Conservation (phyloP, 148 eudicot species). For the Persicaria tinctoria region DNA sequence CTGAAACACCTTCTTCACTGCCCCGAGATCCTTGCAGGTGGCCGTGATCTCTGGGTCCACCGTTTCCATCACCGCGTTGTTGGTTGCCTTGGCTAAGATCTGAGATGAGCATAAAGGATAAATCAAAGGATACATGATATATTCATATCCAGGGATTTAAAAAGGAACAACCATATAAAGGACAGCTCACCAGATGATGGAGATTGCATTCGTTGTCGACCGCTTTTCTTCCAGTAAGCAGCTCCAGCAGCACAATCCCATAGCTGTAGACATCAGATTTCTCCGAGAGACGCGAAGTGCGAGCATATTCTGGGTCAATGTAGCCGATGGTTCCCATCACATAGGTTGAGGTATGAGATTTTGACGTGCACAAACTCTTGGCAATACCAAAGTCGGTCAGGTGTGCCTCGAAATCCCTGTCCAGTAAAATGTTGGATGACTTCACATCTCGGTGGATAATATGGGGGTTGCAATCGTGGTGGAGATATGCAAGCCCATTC, state of each 20-base stretch:
- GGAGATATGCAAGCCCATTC: constrained; percentile 95
- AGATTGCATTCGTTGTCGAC: constrained; percentile 94
- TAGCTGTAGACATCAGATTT: constrained; percentile 98
- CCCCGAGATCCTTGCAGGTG: constrained; percentile 79
- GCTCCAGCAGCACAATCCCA: constrained; percentile 85
- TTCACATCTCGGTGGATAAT: constrained; percentile 94
- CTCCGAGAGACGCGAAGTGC: constrained; percentile 93
- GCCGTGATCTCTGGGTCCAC: constrained; percentile 64
- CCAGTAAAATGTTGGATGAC: constrained; percentile 88
- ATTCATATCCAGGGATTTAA: background rate
- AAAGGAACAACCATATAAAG: background rate
- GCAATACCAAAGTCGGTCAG: constrained; percentile 98
- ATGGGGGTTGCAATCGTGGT: constrained; percentile 94
- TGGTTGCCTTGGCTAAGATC: constrained; percentile 87
- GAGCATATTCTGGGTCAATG: constrained; percentile 97
- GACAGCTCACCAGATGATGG: constrained; percentile 72
- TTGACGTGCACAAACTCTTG: constrained; percentile 68
- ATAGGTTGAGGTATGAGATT: constrained; percentile 82
- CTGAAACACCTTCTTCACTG: constrained; percentile 82
- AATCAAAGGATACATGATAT: background rate
- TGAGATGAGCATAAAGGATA: constrained; percentile 14
- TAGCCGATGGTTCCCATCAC: constrained; percentile 98
- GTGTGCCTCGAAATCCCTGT: constrained; percentile 89
- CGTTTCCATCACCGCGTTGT: constrained; percentile 90
- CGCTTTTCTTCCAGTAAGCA: constrained; percentile 90